A percentile compares a stretch with the other conserved stretches of the same genome.
Evolutionary conservation across 2,329 filamentous ascomycete genomes (phyloP).

Genomic region (Pestalotiopsis fici): DNA sequence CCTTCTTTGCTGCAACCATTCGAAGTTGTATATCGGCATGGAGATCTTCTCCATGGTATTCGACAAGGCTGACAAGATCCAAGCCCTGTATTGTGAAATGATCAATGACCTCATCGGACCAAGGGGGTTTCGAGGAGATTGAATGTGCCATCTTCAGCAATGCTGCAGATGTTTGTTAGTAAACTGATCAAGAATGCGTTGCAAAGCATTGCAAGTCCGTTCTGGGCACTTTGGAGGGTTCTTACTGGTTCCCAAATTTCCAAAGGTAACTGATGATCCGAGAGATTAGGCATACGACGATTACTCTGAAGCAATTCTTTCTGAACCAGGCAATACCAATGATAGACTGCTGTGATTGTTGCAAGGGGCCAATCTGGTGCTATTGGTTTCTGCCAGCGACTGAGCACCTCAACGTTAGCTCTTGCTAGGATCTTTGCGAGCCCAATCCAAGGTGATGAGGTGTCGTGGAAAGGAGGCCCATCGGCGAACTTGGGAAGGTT

Average conservation of each 20-base stretch:
- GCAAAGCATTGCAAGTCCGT: not conserved
- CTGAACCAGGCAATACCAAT: no score
- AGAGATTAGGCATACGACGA: no score
- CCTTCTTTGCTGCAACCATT: not conserved
- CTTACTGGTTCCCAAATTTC: not conserved
- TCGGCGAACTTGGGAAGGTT: no score
- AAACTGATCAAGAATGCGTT: not conserved
- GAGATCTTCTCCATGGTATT: not conserved
- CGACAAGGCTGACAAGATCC: not conserved
- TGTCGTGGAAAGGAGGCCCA: no score
- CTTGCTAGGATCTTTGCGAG: no score
- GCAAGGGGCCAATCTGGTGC: no score
- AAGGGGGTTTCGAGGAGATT: not conserved
- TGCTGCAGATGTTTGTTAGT: not conserved
- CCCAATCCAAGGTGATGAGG: no score
- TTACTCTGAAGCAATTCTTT: no score
- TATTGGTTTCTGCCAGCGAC: no score
- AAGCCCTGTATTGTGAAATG: not conserved
- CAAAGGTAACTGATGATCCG: no score
- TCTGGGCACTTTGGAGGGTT: not conserved
- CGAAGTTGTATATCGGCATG: not conserved
- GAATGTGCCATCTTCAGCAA: not conserved
- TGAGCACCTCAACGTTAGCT: no score
- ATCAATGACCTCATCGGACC: not conserved
- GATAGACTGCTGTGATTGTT: no score